Evolutionary conservation across 768 basidiomycete genomes (phyloP).

Genomic region (Hygrophoropsis aurantiaca): DNA sequence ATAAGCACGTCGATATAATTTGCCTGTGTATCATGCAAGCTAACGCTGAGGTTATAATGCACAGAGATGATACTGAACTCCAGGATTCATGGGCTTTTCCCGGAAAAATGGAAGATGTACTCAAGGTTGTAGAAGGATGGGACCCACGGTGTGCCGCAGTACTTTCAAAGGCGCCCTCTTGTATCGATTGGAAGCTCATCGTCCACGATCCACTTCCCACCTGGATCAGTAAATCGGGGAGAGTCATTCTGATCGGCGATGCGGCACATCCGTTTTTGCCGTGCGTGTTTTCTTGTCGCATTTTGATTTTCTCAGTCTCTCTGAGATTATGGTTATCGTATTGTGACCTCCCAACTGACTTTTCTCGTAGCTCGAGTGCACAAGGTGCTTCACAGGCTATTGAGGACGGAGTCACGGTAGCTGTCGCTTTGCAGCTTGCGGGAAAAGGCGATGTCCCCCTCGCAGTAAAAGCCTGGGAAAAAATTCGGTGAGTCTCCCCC

Average conservation of each 20-base stretch:
- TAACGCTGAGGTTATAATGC: no score
- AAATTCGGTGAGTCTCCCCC: slow-evolving; percentile 11
- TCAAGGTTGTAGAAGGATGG: slow-evolving; percentile 19
- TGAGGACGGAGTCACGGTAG: slow-evolving; percentile 38
- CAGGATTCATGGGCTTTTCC: slow-evolving; percentile 18
- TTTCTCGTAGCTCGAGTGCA: background rate
- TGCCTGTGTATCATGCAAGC: background rate
- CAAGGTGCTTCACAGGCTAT: slow-evolving; percentile 41
- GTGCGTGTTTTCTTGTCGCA: background rate
- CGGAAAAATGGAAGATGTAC: slow-evolving; percentile 15
- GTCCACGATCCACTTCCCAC: slow-evolving; percentile 33
- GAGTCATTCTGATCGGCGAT: background rate
- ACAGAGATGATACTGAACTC: slow-evolving; percentile 17
- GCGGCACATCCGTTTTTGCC: slow-evolving; percentile 24
- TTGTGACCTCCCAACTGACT: background rate
- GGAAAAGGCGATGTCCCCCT: slow-evolving; percentile 11
- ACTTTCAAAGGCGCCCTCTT: slow-evolving; percentile 15
- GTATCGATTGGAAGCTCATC: slow-evolving; percentile 38
- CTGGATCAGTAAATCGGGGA: slow-evolving; percentile 26
- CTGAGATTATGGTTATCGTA: no score
- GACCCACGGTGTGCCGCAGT: slow-evolving; percentile 18
- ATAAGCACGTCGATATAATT: slow-evolving; percentile 8
- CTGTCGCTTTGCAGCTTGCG: slow-evolving; percentile 26
- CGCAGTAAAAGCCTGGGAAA: slow-evolving; percentile 16
- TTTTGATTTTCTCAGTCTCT: no score